phyloP scores from a whole-genome alignment of 2,329 filamentous ascomycete genomes.

The Arthrobotrys sinensis region DNA sequence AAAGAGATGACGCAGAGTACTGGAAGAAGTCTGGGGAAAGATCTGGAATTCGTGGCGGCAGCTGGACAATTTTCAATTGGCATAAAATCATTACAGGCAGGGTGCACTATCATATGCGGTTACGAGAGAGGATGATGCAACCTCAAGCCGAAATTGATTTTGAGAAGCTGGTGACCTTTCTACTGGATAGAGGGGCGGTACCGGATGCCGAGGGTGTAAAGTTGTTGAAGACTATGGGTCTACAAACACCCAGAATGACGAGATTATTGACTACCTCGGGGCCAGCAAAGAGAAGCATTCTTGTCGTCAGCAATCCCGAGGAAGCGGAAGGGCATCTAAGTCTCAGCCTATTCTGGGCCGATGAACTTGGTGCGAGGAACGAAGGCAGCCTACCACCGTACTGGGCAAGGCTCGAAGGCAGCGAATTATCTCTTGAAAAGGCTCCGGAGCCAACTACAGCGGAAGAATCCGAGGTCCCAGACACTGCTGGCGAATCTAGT shows the following conservation, averaged over 20 bases:
- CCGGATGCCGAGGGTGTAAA: slow-evolving; percentile 75
- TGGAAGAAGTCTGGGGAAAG: slow-evolving; percentile 73
- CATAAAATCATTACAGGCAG: slow-evolving; percentile 76
- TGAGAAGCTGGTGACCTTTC: slow-evolving; percentile 75
- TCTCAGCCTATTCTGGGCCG: slow-evolving; percentile 73
- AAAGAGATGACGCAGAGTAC: slow-evolving; percentile 74
- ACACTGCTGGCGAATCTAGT: slow-evolving; percentile 42
- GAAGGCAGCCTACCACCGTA: slow-evolving; percentile 74
- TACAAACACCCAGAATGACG: slow-evolving; percentile 76
- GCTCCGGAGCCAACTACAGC: slow-evolving; percentile 62
- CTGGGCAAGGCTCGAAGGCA: slow-evolving; percentile 68
- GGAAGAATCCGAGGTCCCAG: slow-evolving; percentile 28
- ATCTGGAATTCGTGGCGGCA: slow-evolving; percentile 74
- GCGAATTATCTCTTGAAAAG: slow-evolving; percentile 62
- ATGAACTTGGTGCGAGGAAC: slow-evolving; percentile 72
- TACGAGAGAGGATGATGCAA: slow-evolving; percentile 69
- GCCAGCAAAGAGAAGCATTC: slow-evolving; percentile 69
- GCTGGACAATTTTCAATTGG: slow-evolving; percentile 79
- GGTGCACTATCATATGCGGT: slow-evolving; percentile 72
- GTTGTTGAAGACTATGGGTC: slow-evolving; percentile 72
- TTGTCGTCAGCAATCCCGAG: slow-evolving; percentile 73
- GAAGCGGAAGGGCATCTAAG: slow-evolving; percentile 76
- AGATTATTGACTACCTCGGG: slow-evolving; percentile 73
- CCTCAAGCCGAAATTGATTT: slow-evolving; percentile 72
- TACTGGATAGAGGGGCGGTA: slow-evolving; percentile 76